A percentile compares a stretch with the other conserved stretches of the same genome.
Conservation (phyloP, 148 eudicot species). For the Nyssa sinensis region DNA sequence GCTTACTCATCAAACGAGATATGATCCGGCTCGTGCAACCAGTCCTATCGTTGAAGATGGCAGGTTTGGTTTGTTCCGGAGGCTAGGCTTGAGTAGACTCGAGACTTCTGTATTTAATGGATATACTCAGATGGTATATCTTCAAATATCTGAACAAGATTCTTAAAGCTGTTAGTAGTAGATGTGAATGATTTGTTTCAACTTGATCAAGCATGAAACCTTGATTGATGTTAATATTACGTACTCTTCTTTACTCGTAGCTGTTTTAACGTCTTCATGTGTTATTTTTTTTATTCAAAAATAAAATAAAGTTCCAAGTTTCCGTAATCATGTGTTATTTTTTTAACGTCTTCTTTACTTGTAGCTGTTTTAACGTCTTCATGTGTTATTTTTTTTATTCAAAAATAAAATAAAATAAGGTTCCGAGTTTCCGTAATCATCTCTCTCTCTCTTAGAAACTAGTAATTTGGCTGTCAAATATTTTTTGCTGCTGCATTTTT, state of each 20-base stretch:
- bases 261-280: not conserved
- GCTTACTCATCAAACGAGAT: conserved; percentile 90
- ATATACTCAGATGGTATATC: conserved; percentile 95
- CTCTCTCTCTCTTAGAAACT: not conserved
- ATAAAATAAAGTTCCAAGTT: too few species aligned
- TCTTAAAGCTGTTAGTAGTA: conserved; percentile 20
- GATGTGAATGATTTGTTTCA: conserved; percentile 3
- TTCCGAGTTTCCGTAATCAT: not conserved
- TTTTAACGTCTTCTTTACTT: not conserved
- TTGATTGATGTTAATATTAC: conserved; percentile 19
- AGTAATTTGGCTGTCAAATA: not conserved
- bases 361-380: not conserved
- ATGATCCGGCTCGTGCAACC: conserved; percentile 83
- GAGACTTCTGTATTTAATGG: conserved; percentile 87
- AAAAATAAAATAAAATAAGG: too few species aligned
- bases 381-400: not conserved
- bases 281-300: too few species aligned
- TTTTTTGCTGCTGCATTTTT: conserved; percentile 2
- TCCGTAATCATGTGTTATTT: too few species aligned
- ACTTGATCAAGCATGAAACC: not conserved
- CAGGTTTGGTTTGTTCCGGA: conserved; percentile 71
- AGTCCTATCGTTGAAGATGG: conserved; percentile 93
- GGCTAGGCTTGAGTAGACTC: conserved; percentile 61
- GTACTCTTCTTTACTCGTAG: not conserved
- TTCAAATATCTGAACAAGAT: conserved; percentile 62